Evolutionary conservation across 2,329 filamentous ascomycete genomes (phyloP).

Genomic region (Colletotrichum caudatum): DNA sequence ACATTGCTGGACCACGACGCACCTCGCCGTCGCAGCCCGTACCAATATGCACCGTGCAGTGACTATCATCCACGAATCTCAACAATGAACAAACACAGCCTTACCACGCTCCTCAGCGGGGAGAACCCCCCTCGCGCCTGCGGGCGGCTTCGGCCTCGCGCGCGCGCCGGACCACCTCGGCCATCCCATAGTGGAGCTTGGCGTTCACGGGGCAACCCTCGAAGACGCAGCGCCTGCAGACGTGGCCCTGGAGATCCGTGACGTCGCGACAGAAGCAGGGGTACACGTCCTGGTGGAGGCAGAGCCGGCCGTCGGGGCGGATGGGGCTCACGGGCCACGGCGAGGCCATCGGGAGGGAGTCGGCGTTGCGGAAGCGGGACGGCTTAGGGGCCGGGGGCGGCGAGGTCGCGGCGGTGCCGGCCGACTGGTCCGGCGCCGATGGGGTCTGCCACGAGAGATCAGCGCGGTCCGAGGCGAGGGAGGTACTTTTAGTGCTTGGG

Average conservation of each 20-base stretch:
- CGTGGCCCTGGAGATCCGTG: not conserved
- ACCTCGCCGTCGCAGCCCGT: not conserved
- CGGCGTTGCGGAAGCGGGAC: not conserved
- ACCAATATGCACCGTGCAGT: too few species aligned
- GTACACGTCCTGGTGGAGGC: conserved; percentile 9
- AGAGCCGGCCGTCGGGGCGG: not conserved
- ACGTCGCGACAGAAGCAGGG: conserved; percentile 25
- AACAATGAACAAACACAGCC: too few species aligned
- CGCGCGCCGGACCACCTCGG: not conserved
- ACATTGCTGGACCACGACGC: too few species aligned
- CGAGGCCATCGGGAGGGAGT: not conserved
- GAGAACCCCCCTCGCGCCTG: not conserved
- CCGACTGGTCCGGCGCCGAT: not conserved
- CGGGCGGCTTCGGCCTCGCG: not conserved
- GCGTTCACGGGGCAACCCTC: not conserved
- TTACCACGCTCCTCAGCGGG: not conserved
- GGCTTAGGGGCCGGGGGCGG: not conserved
- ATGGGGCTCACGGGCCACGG: not conserved
- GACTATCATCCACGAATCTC: too few species aligned
- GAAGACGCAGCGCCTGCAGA: conserved; percentile 5
- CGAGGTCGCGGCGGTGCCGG: not conserved
- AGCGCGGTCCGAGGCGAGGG: not conserved
- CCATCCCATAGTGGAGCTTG: not conserved
- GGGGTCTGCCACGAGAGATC: not conserved
- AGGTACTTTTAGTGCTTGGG: too few species aligned